Conservation (phyloP, 2,329 filamentous ascomycete genomes). For the Microdochium nivale region DNA sequence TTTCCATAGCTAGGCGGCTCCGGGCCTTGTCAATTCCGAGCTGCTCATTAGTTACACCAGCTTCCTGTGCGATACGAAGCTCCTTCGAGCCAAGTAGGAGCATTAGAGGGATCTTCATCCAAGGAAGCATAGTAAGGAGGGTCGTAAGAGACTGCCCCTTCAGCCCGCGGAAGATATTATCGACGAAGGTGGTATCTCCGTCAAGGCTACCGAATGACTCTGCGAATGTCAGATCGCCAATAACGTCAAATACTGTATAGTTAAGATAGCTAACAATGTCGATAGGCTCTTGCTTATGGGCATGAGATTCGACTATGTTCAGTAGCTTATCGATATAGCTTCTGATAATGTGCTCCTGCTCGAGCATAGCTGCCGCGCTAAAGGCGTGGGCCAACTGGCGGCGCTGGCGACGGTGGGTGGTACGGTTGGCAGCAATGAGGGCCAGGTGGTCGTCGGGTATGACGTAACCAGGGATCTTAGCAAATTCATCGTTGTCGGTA, state of each 20-base stretch:
- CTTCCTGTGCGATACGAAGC: background rate
- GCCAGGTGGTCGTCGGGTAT: constrained; percentile 5
- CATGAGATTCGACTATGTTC: constrained; percentile 15
- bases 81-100: background rate
- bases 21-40: constrained; percentile 54
- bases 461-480: constrained; percentile 4
- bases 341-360: constrained; percentile 21
- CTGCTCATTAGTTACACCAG: too few species aligned
- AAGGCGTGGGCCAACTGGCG: constrained; percentile 21
- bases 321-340: constrained; percentile 19
- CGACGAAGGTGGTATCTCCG: constrained; percentile 50
- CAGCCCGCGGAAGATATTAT: constrained; percentile 47
- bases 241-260: constrained; percentile 4
- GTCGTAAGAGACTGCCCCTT: background rate
- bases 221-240: constrained; percentile 2
- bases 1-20: constrained; percentile 63
- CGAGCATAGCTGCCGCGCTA: constrained; percentile 19
- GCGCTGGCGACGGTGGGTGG: constrained; percentile 13
- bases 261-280: constrained; percentile 2
- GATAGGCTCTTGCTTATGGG: constrained; percentile 32
- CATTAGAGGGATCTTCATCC: background rate
- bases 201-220: constrained; percentile 2
- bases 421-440: constrained; percentile 8
- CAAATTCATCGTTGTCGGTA: constrained; percentile 7
- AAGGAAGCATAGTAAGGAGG: background rate